A percentile compares a stretch with the other conserved stretches of the same genome.
Evolutionary conservation across 441 rosid species (phyloP).

Genomic region (Brassica hybrid): DNA sequence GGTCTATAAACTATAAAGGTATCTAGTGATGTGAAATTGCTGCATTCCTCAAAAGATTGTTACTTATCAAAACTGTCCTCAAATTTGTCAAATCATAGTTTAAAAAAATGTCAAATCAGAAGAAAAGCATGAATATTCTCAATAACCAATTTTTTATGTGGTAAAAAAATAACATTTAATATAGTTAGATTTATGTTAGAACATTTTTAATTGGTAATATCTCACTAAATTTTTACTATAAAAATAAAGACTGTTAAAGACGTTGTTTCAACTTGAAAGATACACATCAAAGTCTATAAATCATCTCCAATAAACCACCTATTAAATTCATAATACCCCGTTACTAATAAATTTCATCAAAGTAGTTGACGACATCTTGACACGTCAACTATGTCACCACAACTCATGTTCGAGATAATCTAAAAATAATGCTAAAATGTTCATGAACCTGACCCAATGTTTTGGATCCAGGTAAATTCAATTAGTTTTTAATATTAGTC

Average conservation of each 20-base stretch:
- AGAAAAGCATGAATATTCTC: neutral
- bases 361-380: neutral
- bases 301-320: neutral
- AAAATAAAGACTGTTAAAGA: no score
- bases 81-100: neutral
- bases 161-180: no score
- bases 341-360: neutral
- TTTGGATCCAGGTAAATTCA: neutral
- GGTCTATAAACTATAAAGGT: neutral
- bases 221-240: no score
- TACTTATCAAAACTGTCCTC: neutral
- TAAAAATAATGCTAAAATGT: neutral
- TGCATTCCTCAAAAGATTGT: neutral
- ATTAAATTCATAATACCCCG: neutral
- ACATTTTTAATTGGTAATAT: no score
- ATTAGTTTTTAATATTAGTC: neutral
- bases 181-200: no score
- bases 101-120: neutral
- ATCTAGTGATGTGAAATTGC: neutral
- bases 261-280: neutral
- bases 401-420: neutral
- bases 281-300: neutral
- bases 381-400: neutral
- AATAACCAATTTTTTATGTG: no score
- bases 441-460: neutral